Evolutionary conservation across 331 rosid genomes (phyloP), one percentile per base, ranked within the genome.

Genomic region (Erythrophleum ivorense): DNA sequence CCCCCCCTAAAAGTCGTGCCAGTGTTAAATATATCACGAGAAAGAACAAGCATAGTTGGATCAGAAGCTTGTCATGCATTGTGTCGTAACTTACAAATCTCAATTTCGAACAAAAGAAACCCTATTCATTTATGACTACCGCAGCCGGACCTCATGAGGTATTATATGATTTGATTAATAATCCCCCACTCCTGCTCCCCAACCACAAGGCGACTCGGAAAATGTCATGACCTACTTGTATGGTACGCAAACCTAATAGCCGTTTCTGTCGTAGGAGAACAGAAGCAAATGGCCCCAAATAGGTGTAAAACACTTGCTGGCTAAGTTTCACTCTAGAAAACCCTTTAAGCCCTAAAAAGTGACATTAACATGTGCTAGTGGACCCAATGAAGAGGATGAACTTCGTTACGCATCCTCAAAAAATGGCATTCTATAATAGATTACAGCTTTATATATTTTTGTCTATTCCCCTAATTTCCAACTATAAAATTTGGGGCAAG

Each of bases 311-410:
- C 16, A 31, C 62, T 59, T 6, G 64, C 19, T 1, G 65, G 6
- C 65, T 21, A 1, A 0, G 1, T 29, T 60, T 60, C n/a, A 21
- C 9, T 46, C 34, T 24, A 9, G 19, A 21, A 70, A 41, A 21
- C 9, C 13, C 21, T 71, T 2, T 3, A 9, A 31, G 15, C 10
- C 15, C 46, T 12, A 2, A 0, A 21, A 7, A 7, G 46, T 48
- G 24, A 15, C 48, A 7, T 31, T 50, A 3, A 50, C 29, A 71
- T 24, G 48, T 49, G 31, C 49, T 16, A 16, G 21, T 7, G 49
- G 41, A 3, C 8, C 19, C 46, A 34, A 53, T 73, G 78, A 73
- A 73, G 52, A 73, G 66, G 78, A 73, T 53, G 77, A 33, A 41
- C 21, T 54, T 54, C 34, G 14, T n/a, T 75, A 9, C 60, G 12